These are phyloP conservation scores for Phaseolus coccineus DNA, from an alignment of 331 rosid genomes.

Conservation along the genomic window DNA sequence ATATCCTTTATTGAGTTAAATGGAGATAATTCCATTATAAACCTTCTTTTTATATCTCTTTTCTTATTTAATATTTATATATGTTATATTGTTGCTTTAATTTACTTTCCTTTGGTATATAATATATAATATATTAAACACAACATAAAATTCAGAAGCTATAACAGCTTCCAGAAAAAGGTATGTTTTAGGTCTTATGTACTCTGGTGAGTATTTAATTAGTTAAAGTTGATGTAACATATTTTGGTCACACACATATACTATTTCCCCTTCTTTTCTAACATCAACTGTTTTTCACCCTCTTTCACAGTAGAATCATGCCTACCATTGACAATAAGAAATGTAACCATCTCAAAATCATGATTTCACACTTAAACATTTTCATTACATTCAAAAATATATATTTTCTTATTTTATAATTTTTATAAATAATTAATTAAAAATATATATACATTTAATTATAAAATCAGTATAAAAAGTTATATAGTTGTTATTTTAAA, in stretches of 20 bases:
- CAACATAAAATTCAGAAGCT: conserved; percentile 8
- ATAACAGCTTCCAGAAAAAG: conserved; percentile 30
- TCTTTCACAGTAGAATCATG: background rate
- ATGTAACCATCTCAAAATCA: conserved; percentile 1
- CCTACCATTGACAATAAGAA: conserved; percentile 13
- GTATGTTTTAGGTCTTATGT: conserved; percentile 37
- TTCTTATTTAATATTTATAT: background rate
- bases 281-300: background rate
- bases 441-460: no score
- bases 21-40: background rate
- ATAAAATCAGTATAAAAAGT: no score
- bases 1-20: background rate
- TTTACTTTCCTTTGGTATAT: background rate
- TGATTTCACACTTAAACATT: background rate
- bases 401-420: no score
- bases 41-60: background rate
- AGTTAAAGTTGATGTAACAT: conserved; percentile 7
- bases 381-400: no score
- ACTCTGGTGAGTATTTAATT: conserved; percentile 19
- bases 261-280: background rate
- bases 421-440: no score
- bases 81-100: background rate
- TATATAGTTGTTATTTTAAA: no score
- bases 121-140: background rate
- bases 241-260: background rate